Evolutionary conservation across 208 protist genomes (phyloP).

Genomic region (Wallacemonas sp.): DNA sequence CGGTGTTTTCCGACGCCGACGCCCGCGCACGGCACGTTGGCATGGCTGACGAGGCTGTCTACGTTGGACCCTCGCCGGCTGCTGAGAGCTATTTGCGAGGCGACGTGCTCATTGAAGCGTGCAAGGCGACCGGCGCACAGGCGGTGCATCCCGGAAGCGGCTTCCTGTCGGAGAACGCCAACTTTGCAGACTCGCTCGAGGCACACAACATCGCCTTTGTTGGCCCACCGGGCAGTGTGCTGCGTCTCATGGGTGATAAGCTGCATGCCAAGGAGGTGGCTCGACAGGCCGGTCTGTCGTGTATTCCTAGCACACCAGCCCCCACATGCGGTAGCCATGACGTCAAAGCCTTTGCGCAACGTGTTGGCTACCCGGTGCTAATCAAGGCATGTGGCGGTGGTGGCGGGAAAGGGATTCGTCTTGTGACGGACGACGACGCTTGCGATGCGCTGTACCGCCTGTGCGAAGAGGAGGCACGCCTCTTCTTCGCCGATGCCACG

Average conservation of each 20-base stretch:
- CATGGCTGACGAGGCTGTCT: slow-evolving; percentile 85
- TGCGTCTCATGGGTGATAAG: slow-evolving; percentile 95
- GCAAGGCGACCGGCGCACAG: slow-evolving; percentile 78
- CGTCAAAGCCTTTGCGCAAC: slow-evolving; percentile 41
- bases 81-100: slow-evolving; percentile 88
- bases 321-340: slow-evolving; percentile 19
- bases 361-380: slow-evolving; percentile 94
- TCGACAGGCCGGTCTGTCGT: slow-evolving; percentile 80
- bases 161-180: slow-evolving; percentile 96
- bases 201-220: slow-evolving; percentile 91
- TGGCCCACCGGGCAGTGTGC: slow-evolving; percentile 90
- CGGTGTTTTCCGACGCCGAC: slow-evolving; percentile 95
- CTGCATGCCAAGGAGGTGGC: slow-evolving; percentile 91
- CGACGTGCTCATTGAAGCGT: slow-evolving; percentile 93
- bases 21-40: slow-evolving; percentile 88
- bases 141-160: slow-evolving; percentile 98
- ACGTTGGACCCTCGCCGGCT: slow-evolving; percentile 52
- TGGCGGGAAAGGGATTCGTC: slow-evolving; percentile 49
- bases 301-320: slow-evolving; percentile 47
- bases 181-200: slow-evolving; percentile 83
- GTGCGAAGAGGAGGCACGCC: slow-evolving; percentile 85
- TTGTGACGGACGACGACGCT: slow-evolving; percentile 93
- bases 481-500: slow-evolving; percentile 92
- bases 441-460: slow-evolving; percentile 93
- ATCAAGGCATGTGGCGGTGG: slow-evolving; percentile 95